Evolutionary conservation across 2,329 filamentous ascomycete genomes (phyloP).

Genomic region (Phyllosticta citriasiana): DNA sequence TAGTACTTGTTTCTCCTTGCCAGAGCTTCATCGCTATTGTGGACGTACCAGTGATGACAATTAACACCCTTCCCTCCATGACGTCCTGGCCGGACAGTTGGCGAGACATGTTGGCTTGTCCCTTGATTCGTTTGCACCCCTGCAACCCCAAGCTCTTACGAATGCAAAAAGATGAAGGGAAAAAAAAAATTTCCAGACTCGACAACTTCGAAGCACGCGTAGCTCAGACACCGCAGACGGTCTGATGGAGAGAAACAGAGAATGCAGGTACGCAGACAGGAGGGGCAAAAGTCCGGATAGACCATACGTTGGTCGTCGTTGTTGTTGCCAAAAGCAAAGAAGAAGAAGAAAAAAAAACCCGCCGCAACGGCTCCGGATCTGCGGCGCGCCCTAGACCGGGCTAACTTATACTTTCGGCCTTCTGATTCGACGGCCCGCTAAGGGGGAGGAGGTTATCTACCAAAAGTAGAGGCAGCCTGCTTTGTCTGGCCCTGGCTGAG

Average conservation of each 20-base stretch:
- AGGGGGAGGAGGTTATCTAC: background rate
- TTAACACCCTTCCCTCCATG: constrained; percentile 71
- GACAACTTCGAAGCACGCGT: background rate
- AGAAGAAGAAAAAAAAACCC: background rate
- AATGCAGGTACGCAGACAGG: background rate
- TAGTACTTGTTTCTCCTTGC: background rate
- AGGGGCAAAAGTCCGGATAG: background rate
- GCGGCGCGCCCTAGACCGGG: background rate
- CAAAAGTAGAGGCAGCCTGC: background rate
- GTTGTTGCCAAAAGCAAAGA: background rate
- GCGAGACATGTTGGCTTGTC: background rate
- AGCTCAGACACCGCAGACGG: background rate
- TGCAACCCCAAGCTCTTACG: background rate
- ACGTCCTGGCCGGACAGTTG: constrained; percentile 9
- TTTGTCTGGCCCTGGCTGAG: background rate
- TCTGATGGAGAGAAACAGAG: background rate
- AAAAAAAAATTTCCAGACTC: too few relatives aligned
- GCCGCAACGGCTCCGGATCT: background rate
- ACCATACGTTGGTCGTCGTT: background rate
- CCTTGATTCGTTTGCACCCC: background rate
- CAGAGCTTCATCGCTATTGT: background rate
- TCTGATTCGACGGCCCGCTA: background rate
- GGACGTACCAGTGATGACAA: constrained; percentile 69
- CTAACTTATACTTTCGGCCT: background rate
- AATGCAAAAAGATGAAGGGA: too few relatives aligned